A percentile compares a stretch with the other conserved stretches of the same genome.
Conservation (phyloP, 768 basidiomycete species). For the Amylocystis lapponica region DNA sequence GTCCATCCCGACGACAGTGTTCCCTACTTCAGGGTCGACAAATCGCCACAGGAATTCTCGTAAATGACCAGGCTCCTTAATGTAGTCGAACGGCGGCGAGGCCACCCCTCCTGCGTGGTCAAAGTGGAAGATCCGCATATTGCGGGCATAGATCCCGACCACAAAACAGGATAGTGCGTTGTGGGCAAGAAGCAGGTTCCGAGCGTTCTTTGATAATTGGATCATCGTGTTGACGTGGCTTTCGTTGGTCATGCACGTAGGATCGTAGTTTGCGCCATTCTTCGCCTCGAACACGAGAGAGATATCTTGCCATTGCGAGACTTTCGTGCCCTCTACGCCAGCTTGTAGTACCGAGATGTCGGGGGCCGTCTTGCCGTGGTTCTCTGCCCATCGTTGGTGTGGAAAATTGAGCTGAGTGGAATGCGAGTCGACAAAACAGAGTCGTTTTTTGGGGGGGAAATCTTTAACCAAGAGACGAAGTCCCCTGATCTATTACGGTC, state of each 20-base stretch:
- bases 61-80: neutral
- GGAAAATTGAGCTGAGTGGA: too few relatives aligned
- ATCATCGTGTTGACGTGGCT: neutral
- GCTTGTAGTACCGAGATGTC: too few relatives aligned
- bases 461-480: too few relatives aligned
- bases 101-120: slow-evolving; percentile 7
- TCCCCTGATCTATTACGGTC: too few relatives aligned
- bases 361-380: too few relatives aligned
- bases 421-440: too few relatives aligned
- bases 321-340: neutral
- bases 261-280: neutral
- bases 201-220: slow-evolving; percentile 9
- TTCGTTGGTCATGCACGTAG: neutral
- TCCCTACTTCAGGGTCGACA: slow-evolving; percentile 1
- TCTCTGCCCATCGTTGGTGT: too few relatives aligned
- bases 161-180: slow-evolving; percentile 5
- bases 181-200: slow-evolving; percentile 7
- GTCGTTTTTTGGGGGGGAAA: too few relatives aligned
- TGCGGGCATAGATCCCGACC: slow-evolving; percentile 9
- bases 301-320: slow-evolving; percentile 3
- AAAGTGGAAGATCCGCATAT: slow-evolving; percentile 6
- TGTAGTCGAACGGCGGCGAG: neutral
- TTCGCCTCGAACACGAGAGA: slow-evolving; percentile 7
- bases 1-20: slow-evolving; percentile 5
- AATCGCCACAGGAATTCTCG: slow-evolving; percentile 10